Percentiles rank a stretch among this genome's conserved stretches.
Conservation (phyloP, 352 stramenopile species). For the Phytophthora pini region DNA sequence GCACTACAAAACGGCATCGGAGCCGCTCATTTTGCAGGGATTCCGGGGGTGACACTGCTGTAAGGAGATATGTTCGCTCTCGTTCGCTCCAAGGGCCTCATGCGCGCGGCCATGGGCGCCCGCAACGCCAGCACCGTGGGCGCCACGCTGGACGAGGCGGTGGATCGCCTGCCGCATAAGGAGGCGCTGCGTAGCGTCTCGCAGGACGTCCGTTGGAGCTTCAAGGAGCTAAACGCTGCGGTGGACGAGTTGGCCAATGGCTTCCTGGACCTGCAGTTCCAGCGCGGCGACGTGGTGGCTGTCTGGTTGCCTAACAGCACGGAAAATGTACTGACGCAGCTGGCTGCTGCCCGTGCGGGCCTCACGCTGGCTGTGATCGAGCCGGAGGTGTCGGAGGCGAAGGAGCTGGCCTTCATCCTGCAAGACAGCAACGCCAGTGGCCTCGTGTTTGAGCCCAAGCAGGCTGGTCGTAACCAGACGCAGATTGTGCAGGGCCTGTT, state of each 20-base stretch:
- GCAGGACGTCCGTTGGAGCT: constrained; percentile 88
- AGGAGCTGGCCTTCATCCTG: constrained; percentile 86
- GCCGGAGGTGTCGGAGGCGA: constrained; percentile 66
- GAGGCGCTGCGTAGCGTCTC: constrained; percentile 85
- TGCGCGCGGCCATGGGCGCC: constrained; percentile 39
- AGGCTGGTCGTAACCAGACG: constrained; percentile 76
- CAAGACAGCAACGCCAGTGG: constrained; percentile 81
- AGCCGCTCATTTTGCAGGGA: constrained; percentile 30
- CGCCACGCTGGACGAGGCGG: constrained; percentile 73
- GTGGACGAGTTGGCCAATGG: constrained; percentile 85
- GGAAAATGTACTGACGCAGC: constrained; percentile 85
- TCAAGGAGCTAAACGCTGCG: constrained; percentile 77
- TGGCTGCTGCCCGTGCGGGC: constrained; percentile 84
- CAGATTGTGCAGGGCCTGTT: constrained; percentile 75
- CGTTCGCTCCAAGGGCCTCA: constrained; percentile 64
- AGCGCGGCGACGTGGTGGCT: constrained; percentile 72
- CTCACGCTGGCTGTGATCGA: constrained; percentile 87
- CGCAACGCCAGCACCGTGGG: constrained; percentile 74
- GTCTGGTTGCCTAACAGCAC: constrained; percentile 87
- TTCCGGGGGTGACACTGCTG: constrained; percentile 28
- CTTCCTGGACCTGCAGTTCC: constrained; percentile 78
- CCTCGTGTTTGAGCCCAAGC: constrained; percentile 88
- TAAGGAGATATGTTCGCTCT: constrained; percentile 61
- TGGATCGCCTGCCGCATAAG: constrained; percentile 84
- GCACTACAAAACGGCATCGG: constrained; percentile 5